Base-by-base conservation (phyloP, 2,329 filamentous ascomycete species). In the Fusarium temperatum region DNA sequence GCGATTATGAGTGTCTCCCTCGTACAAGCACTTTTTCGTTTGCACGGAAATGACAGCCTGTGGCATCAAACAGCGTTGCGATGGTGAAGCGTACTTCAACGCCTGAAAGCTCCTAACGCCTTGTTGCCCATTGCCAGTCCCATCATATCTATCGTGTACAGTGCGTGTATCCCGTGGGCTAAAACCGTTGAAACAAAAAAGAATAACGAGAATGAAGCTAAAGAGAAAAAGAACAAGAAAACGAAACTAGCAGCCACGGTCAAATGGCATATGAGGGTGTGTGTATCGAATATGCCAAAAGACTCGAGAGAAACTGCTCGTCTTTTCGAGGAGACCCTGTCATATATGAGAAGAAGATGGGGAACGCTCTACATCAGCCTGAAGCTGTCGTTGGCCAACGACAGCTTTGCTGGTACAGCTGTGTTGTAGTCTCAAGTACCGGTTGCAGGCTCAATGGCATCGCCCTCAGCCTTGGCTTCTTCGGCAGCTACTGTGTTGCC, bases 111-210 rank as follows among this genome's bases (percentile, higher is more conserved):
- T 30, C 72, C 73, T 38, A 73, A 75, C 75, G 62, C 75, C 75
- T 14, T 38, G 51, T 77, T 53, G n/a, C 58, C 57, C 56, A 28
- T 63, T 65, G 35, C 53, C 44, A 28, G 44, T 54, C 61, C 58
- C 60, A 48, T 67, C 63, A 66, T 68, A 66, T 77, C 63, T 68
- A 74, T 68, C 74, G 64, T 70, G 55, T 75, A 72, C 69, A 73
- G 30, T 48, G 55, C 35, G 42, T 73, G 55, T 74, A 55, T 72
- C 54, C 53, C 30, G 26, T 55, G 24, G 63, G 71, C 63, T 62
- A 48, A 68, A 53, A 61, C 63, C 60, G 12, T 64, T 45, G 56
- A 64, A 72, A 28, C 13, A 53, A 41, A 61, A 67, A 36, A 39
- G 14, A 26, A 44, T 58, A 44, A 12, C 6, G 20, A 30, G 42